Evolutionary conservation across 352 stramenopile genomes (phyloP), one percentile per base, ranked within the genome.

Genomic region (Hyaloperonospora brassicae): DNA sequence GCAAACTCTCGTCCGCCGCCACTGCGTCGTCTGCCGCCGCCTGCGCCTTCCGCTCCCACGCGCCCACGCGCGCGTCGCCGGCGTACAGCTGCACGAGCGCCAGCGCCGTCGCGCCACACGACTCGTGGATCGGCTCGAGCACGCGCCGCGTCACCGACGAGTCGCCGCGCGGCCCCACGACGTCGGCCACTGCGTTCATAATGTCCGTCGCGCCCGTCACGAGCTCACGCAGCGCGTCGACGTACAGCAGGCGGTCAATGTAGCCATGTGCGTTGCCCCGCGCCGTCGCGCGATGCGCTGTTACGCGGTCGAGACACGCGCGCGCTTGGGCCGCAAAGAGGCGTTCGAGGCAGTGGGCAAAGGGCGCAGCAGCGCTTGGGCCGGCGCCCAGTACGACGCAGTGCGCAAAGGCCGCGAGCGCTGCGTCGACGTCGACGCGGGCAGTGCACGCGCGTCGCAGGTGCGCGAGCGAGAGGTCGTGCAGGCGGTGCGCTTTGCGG

Each of bases 201-300:
- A 89, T 73, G 50, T 89, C 80, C 0, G 79, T 88, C 14, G 79
- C 68, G 17, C 78, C 78, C 5, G 70, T 86, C 47, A 91, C 61
- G 17, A 91, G 62, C 64, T 87, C 77, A 45, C 70, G 78, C 50
- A 91, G 62, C 5, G 70, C 76, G 48, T 89, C 74, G 11, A 89
- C 78, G 51, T 91, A 91, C 49, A 89, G 86, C n/a, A 69, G 68
- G 31, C 80, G 80, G 48, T 90, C 80, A 52, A 91, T 89, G 66
- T 93, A 93, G 52, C 83, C 83, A 59, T 89, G 65, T 52, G 81
- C 73, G 50, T 91, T 93, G 2, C 82, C 76, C 21, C 68, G 66
- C 5, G 83, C 80, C 1, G 64, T 59, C 13, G 61, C 64, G 64
- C 89, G 89, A 52, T 64, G 72, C 24, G 52, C 50, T 34, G 49